Evolutionary conservation across 1,139 yeast species (phyloP).

Genomic region (Debaryomyces robertsiae): DNA sequence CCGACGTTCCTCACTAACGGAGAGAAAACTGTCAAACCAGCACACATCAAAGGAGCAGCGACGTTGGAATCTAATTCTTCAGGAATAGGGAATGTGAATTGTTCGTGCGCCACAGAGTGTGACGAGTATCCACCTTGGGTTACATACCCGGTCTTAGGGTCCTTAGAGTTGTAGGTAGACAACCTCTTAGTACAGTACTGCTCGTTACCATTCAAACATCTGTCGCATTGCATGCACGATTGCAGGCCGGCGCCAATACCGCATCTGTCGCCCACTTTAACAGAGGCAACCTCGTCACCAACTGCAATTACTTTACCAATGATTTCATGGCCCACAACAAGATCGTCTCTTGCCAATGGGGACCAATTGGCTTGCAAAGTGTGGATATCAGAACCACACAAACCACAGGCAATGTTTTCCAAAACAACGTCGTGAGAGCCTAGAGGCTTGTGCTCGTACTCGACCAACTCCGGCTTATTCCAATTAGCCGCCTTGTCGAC

Average conservation of each 20-base stretch:
- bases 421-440: conserved; percentile 47
- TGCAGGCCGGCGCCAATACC: conserved; percentile 61
- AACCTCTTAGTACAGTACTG: conserved; percentile 50
- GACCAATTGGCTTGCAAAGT: conserved; percentile 48
- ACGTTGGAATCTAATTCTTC: conserved; percentile 45
- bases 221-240: conserved; percentile 51
- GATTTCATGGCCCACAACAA: conserved; percentile 53
- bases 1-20: conserved; percentile 49
- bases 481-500: conserved; percentile 40
- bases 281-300: conserved; percentile 48
- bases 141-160: conserved; percentile 37
- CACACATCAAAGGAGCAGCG: conserved; percentile 71
- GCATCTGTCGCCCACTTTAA: conserved; percentile 60
- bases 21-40: conserved; percentile 63
- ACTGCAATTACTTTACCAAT: conserved; percentile 55
- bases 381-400: conserved; percentile 64
- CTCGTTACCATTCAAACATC: conserved; percentile 51
- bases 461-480: conserved; percentile 44
- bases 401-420: conserved; percentile 54
- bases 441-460: conserved; percentile 42
- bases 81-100: conserved; percentile 59
- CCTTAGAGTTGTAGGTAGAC: conserved; percentile 48
- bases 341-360: conserved; percentile 31
- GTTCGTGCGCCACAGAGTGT: conserved; percentile 55
- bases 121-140: conserved; percentile 66